Percentiles rank a stretch among this genome's conserved stretches.
Conservation (phyloP, 2,329 filamentous ascomycete genomes). For the Fusarium xyrophilum region DNA sequence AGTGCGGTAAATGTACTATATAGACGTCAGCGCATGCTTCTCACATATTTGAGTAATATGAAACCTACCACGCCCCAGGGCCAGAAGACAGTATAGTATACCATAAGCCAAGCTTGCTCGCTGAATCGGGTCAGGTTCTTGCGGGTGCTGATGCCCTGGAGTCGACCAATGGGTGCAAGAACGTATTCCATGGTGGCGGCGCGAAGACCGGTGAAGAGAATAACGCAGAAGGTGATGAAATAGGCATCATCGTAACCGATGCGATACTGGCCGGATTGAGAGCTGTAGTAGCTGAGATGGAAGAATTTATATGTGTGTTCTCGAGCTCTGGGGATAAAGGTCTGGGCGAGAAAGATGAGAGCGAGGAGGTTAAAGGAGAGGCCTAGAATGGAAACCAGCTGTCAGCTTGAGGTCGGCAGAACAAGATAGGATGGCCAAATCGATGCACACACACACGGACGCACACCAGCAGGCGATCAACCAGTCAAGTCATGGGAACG, state of each 20-base stretch:
- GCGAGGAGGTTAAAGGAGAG: conserved; percentile 86
- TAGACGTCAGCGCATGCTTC: conserved; percentile 10
- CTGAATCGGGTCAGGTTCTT: conserved; percentile 86
- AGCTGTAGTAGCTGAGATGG: conserved; percentile 82
- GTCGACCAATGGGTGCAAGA: conserved; percentile 76
- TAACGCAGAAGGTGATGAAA: conserved; percentile 79
- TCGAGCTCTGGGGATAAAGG: conserved; percentile 81
- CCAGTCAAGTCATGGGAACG: conserved; percentile 27
- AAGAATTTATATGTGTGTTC: conserved; percentile 87
- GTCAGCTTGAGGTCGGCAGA: conserved; percentile 36
- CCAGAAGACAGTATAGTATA: conserved; percentile 87
- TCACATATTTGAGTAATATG: too few relatives aligned
- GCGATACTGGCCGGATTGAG: conserved; percentile 71
- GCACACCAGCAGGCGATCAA: conserved; percentile 8
- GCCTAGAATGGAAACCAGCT: conserved; percentile 52
- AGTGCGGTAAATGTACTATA: conserved; percentile 79
- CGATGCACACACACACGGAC: conserved; percentile 18
- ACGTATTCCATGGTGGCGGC: conserved; percentile 88
- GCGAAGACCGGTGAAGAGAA: conserved; percentile 86
- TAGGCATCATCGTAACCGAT: conserved; percentile 82
- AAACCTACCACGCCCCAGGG: conserved; percentile 77
- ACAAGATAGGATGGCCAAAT: conserved; percentile 4
- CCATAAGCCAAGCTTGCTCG: conserved; percentile 89
- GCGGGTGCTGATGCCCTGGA: conserved; percentile 73
- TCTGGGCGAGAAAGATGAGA: conserved; percentile 81